Evolutionary conservation across 2,329 filamentous ascomycete genomes (phyloP).

Genomic region (Phoma sp.): DNA sequence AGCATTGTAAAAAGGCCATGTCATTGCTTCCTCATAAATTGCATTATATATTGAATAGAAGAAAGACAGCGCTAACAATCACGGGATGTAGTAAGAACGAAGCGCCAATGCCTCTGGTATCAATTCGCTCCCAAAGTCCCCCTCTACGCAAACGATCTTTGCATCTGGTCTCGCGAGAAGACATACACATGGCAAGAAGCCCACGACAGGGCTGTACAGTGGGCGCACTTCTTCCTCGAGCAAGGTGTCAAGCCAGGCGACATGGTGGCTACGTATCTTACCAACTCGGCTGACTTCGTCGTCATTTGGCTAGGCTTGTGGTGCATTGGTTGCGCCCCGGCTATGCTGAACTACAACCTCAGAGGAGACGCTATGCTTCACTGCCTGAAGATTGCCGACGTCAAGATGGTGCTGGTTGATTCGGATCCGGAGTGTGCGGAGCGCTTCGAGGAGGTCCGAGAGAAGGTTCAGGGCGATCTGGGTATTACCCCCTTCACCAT

Average conservation of each 20-base stretch:
- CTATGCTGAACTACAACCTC: constrained; percentile 73
- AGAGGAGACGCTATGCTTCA: constrained; percentile 67
- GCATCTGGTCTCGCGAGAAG: constrained; percentile 69
- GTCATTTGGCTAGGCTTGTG: constrained; percentile 69
- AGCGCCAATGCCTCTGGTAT: constrained; percentile 40
- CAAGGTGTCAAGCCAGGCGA: constrained; percentile 66
- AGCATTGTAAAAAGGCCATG: too few species aligned
- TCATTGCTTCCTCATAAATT: too few species aligned
- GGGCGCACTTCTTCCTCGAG: constrained; percentile 41
- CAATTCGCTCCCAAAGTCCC: constrained; percentile 30
- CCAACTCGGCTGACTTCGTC: constrained; percentile 70
- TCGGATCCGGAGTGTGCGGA: constrained; percentile 47
- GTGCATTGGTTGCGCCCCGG: constrained; percentile 70
- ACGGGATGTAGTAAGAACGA: constrained; percentile 47
- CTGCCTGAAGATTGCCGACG: constrained; percentile 64
- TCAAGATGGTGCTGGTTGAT: constrained; percentile 64
- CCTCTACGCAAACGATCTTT: constrained; percentile 54
- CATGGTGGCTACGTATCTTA: constrained; percentile 69
- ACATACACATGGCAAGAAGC: constrained; percentile 46
- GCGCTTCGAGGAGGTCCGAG: constrained; percentile 26
- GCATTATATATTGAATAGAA: too few species aligned
- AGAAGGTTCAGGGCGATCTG: constrained; percentile 27
- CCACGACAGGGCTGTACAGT: constrained; percentile 38
- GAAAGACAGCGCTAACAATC: background rate
- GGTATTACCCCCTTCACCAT: constrained; percentile 28